Evolutionary conservation across 1,139 yeast genomes (phyloP), one percentile per base, ranked within the genome.

Genomic region (Chernovozyma sophiae-reginae): DNA sequence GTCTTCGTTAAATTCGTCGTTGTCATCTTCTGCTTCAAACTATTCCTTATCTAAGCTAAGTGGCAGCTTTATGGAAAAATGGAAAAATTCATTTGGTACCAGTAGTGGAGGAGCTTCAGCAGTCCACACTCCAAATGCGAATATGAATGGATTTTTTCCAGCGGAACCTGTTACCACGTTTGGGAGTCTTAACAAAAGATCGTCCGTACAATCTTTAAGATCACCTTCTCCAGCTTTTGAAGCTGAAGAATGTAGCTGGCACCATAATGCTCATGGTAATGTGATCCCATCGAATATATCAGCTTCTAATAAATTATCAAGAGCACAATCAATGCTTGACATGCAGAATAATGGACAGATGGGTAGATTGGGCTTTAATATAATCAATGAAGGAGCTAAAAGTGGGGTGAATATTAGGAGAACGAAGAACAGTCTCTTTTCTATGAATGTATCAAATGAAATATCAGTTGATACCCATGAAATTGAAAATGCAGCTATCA

Each of bases 161-260:
- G 27, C 4, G 30, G 34, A 15, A 13, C 33, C 29, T 20, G 25
- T 18, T 25, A 20, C 23, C 10, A 28, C 25, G 11, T 44, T 36
- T 40, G 51, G 55, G 16, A 48, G 50, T 25, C 43, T 58, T 33
- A 46, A 58, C 10, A 61, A 62, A 33, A 47, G 61, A 33, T 47
- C 51, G 25, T 60, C 69, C 1, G 43, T 60, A 4, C 66, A 63
- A 28, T 58, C 59, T n/a, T 44, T 65, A 38, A 51, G 71, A 37
- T 60, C 73, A 0, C 77, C 78, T 3, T 72, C 78, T 1, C 78
- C 79, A 1, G 68, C 66, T 1, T 37, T 62, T 8, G 79, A 73
- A 45, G 52, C 56, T 37, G 78, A 72, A 15, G 78, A 72, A 23
- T 68, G 56, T 43, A 56, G 58, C 16, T 65, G 73, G 69, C 50